phyloP scores from a whole-genome alignment of 148 eudicot species.

The Fagopyrum esculentum region DNA sequence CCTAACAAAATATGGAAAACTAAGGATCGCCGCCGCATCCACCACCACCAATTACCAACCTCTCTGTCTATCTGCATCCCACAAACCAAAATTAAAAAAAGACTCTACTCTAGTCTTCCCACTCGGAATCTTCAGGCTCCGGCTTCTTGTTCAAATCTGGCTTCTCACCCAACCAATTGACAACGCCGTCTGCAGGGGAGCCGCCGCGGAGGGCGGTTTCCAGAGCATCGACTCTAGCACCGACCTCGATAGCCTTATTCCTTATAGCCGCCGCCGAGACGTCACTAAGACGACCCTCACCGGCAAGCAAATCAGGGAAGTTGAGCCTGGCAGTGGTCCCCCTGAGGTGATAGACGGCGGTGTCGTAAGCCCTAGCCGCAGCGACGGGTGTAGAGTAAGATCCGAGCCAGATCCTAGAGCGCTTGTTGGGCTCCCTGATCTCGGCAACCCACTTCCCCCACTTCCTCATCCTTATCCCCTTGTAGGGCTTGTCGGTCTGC shows the following conservation, averaged over 20 bases:
- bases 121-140: constrained; percentile 58
- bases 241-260: constrained; percentile 80
- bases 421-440: constrained; percentile 85
- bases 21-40: neutral
- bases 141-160: constrained; percentile 84
- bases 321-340: constrained; percentile 71
- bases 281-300: constrained; percentile 24
- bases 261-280: constrained; percentile 60
- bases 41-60: neutral
- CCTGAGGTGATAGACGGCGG: constrained; percentile 71
- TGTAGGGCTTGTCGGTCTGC: constrained; percentile 55
- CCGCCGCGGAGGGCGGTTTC: constrained; percentile 25
- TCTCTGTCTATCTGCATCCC: neutral
- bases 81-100: neutral
- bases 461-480: constrained; percentile 91
- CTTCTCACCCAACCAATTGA: constrained; percentile 46
- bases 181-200: constrained; percentile 8
- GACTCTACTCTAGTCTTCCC: constrained; percentile 19
- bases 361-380: constrained; percentile 88
- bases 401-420: constrained; percentile 88
- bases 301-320: constrained; percentile 55
- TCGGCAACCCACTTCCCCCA: constrained; percentile 99
- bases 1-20: neutral
- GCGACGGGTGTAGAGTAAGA: constrained; percentile 74
- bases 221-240: constrained; percentile 76